phyloP scores from a whole-genome alignment of 2,329 filamentous ascomycete species.

The Pleomassaria siparia region DNA sequence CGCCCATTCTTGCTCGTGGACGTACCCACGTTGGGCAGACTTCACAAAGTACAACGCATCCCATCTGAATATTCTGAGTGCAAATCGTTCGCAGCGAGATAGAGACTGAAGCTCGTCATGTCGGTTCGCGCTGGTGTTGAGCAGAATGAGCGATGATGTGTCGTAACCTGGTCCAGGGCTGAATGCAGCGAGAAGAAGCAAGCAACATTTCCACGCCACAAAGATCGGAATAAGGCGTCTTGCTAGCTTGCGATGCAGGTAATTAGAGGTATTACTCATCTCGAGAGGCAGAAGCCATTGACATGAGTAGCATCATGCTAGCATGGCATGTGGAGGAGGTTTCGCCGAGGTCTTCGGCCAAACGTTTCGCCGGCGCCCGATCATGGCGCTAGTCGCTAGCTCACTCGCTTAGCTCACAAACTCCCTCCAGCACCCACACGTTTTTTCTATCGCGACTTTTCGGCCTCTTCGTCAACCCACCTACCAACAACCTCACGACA shows the following conservation, averaged over 20 bases:
- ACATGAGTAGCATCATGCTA: background rate
- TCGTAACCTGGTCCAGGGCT: slow-evolving; percentile 70
- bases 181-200: slow-evolving; percentile 62
- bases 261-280: background rate
- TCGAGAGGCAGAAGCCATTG: background rate
- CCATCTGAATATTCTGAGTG: slow-evolving; percentile 70
- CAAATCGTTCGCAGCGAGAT: slow-evolving; percentile 40
- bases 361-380: background rate
- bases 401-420: background rate
- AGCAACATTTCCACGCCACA: slow-evolving; percentile 64
- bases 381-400: background rate
- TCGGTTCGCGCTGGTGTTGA: slow-evolving; percentile 27
- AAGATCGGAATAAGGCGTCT: slow-evolving; percentile 48
- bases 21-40: slow-evolving; percentile 62
- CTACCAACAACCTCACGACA: slow-evolving; percentile 31
- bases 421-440: background rate
- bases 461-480: slow-evolving; percentile 35
- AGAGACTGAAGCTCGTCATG: slow-evolving; percentile 20
- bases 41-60: slow-evolving; percentile 77
- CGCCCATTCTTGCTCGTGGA: slow-evolving; percentile 84
- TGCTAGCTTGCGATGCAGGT: background rate
- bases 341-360: background rate
- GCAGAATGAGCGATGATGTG: slow-evolving; percentile 67
- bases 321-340: background rate
- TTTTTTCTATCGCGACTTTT: background rate